Percentiles rank a stretch among this genome's conserved stretches.
phyloP scores from a whole-genome alignment of 2,329 filamentous ascomycete species.

The Lasiodiplodia sp. region DNA sequence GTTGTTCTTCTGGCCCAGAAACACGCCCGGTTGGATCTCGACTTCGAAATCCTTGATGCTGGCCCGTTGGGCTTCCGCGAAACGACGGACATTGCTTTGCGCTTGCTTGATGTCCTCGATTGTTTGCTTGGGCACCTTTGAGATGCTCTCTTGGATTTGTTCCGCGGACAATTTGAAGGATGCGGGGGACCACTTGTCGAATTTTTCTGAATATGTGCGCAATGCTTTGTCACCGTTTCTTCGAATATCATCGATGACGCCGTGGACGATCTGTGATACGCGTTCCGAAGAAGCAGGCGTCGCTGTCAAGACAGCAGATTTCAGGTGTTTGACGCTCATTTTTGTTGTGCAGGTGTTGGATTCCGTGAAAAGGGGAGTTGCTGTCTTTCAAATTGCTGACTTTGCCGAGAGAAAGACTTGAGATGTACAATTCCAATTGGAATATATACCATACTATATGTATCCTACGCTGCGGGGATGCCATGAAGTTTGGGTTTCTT shows the following conservation, averaged over 20 bases:
- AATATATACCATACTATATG: too few species aligned
- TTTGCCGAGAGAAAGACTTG: too few species aligned
- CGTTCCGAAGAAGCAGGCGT: background rate
- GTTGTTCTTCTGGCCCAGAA: slow-evolving; percentile 60
- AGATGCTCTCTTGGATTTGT: slow-evolving; percentile 54
- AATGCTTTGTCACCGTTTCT: slow-evolving; percentile 58
- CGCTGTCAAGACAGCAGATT: background rate
- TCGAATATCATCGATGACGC: slow-evolving; percentile 58
- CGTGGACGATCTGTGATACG: slow-evolving; percentile 50
- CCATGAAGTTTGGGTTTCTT: too few species aligned
- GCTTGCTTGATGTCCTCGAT: slow-evolving; percentile 62
- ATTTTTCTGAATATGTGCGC: slow-evolving; percentile 59
- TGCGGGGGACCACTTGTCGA: slow-evolving; percentile 61
- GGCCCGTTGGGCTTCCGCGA: slow-evolving; percentile 57
- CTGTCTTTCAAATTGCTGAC: too few species aligned
- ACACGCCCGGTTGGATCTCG: slow-evolving; percentile 47
- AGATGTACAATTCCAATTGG: too few species aligned
- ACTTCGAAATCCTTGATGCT: slow-evolving; percentile 60
- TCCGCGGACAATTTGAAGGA: slow-evolving; percentile 57
- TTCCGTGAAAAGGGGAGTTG: too few species aligned
- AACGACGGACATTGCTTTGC: slow-evolving; percentile 58
- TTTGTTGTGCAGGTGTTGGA: background rate
- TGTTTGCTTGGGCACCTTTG: slow-evolving; percentile 55
- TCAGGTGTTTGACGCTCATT: background rate
- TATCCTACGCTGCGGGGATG: too few species aligned